These are phyloP conservation scores for Sporobolomyces roseus DNA, from an alignment of 768 basidiomycete genomes.

Conservation along the genomic window DNA sequence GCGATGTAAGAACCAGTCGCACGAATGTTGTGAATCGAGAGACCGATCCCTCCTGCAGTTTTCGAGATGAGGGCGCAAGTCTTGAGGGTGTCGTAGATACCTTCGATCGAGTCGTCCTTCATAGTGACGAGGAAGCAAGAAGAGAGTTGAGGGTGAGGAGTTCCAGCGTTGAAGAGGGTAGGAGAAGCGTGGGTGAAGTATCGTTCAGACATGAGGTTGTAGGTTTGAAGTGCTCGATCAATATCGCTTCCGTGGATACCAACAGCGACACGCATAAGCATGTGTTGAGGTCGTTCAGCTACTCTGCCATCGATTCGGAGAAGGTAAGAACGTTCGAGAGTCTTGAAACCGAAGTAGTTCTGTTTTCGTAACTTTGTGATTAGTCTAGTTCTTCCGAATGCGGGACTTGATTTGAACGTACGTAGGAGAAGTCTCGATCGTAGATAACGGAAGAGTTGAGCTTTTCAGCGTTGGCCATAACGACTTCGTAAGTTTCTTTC, in stretches of 20 bases:
- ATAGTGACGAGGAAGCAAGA: slow-evolving; percentile 97
- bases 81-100: slow-evolving; percentile 98
- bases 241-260: slow-evolving; percentile 90
- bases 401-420: slow-evolving; percentile 50
- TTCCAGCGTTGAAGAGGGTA: slow-evolving; percentile 96
- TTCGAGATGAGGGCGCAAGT: slow-evolving; percentile 99
- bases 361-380: slow-evolving; percentile 5
- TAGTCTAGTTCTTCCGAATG: too few relatives aligned
- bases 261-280: slow-evolving; percentile 99
- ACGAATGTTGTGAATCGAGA: slow-evolving; percentile 93
- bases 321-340: slow-evolving; percentile 94
- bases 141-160: slow-evolving; percentile 84
- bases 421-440: slow-evolving; percentile 95
- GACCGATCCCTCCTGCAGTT: slow-evolving; percentile 95
- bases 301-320: slow-evolving; percentile 89
- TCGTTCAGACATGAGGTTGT: slow-evolving; percentile 77
- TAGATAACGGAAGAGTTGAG: slow-evolving; percentile 96
- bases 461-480: slow-evolving; percentile 71
- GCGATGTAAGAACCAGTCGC: slow-evolving; percentile 96
- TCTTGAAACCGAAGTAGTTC: slow-evolving; percentile 91
- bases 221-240: slow-evolving; percentile 80
- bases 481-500: slow-evolving; percentile 72
- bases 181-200: slow-evolving; percentile 99
- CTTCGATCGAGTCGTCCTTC: slow-evolving; percentile 98
- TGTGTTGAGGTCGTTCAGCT: slow-evolving; percentile 95